Percentiles rank a stretch among this genome's conserved stretches.
Evolutionary conservation across 2,329 filamentous ascomycete species (phyloP).

Genomic region (Alternaria sp.): DNA sequence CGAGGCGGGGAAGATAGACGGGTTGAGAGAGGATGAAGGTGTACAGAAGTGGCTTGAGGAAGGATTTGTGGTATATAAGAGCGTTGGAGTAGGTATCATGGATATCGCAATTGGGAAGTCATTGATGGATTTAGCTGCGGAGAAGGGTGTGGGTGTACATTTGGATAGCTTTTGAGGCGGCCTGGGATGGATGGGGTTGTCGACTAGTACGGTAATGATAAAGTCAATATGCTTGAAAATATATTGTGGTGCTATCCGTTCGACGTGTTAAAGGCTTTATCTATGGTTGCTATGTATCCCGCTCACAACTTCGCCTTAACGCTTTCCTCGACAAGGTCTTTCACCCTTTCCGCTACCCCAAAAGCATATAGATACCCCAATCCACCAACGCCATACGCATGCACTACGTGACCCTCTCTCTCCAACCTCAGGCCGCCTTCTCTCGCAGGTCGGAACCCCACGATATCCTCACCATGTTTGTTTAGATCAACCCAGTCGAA

Average conservation of each 20-base stretch:
- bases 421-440: not conserved
- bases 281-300: not conserved
- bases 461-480: not conserved
- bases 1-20: slow-evolving; percentile 17
- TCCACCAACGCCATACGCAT: not conserved
- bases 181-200: rapidly evolving
- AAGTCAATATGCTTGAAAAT: no score
- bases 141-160: slow-evolving; percentile 22
- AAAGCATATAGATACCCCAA: not conserved
- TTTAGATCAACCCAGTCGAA: not conserved
- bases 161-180: slow-evolving; percentile 20
- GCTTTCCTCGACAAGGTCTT: not conserved
- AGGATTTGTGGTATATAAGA: slow-evolving; percentile 59
- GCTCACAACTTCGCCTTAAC: not conserved
- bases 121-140: slow-evolving; percentile 24
- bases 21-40: not conserved
- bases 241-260: not conserved
- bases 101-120: slow-evolving; percentile 55
- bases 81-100: slow-evolving; percentile 61
- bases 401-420: not conserved
- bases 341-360: not conserved
- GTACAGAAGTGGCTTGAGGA: slow-evolving; percentile 30
- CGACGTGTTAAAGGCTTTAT: not conserved
- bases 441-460: not conserved
- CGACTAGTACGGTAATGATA: not conserved